Evolutionary conservation across 2,329 filamentous ascomycete genomes (phyloP).

Genomic region (Fusarium sp.): DNA sequence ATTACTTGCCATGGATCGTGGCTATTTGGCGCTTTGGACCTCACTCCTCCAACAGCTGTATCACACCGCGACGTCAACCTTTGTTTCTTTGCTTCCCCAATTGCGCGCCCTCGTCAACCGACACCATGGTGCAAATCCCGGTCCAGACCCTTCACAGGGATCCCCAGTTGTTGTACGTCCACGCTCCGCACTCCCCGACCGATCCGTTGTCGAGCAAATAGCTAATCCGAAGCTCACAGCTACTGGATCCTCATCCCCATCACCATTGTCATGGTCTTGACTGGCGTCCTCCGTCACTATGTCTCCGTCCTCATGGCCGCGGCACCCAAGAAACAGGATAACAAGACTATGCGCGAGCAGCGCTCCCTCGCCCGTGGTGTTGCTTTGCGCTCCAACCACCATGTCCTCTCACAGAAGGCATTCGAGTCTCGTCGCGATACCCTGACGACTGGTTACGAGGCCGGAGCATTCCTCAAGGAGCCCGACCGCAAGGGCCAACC

Average conservation of each 20-base stretch:
- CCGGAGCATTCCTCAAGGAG: constrained; percentile 90
- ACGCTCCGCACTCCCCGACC: constrained; percentile 7
- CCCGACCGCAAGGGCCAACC: constrained; percentile 89
- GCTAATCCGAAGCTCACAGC: constrained; percentile 65
- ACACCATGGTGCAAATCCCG: constrained; percentile 83
- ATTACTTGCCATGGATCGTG: constrained; percentile 34
- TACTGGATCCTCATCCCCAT: constrained; percentile 99
- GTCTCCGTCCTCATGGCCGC: constrained; percentile 91
- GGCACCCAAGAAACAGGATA: constrained; percentile 85
- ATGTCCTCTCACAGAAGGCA: constrained; percentile 82
- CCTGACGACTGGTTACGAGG: constrained; percentile 86
- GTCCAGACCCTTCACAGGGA: constrained; percentile 98
- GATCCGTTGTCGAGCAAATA: constrained; percentile 7
- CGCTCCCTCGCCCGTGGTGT: constrained; percentile 87
- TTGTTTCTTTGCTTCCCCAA: constrained; percentile 10
- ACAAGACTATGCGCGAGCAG: constrained; percentile 86
- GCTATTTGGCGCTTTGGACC: constrained; percentile 40
- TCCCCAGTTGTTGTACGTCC: constrained; percentile 93
- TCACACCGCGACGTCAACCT: constrained; percentile 34
- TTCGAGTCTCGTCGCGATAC: constrained; percentile 87
- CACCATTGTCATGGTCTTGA: constrained; percentile 97
- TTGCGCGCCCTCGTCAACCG: constrained; percentile 23
- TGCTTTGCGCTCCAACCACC: constrained; percentile 86
- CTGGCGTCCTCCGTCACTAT: constrained; percentile 96
- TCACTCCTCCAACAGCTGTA: constrained; percentile 34